Base-by-base conservation (phyloP, 495 filamentous ascomycete genomes). In the Viridothelium virens region DNA sequence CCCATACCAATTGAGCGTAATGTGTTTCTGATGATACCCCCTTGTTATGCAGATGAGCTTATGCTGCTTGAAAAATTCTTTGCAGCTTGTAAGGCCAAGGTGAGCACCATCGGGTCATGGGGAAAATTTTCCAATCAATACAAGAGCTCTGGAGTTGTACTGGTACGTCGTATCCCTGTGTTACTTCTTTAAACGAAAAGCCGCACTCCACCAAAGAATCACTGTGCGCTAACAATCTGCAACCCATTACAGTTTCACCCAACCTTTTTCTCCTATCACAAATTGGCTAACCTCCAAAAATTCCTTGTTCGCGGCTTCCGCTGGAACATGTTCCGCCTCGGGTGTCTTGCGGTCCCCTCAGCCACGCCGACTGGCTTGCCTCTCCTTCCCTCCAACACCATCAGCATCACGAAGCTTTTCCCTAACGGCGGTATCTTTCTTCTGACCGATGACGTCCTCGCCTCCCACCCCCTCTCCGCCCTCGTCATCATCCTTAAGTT, bases 371-470 rank as follows among this genome's bases (percentile, higher is more conserved):
- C 48, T 18, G 53, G 38, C 61, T 11, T 38, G 14, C 25, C 11
- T 1, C n/a, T 33, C n/a, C 14, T 37, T 14, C 56, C 38, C 11
- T 12, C 53, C 10, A 50, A 62, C 18, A 25, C 11, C 31, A 68
- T 63, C 46, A 33, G 18, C n/a, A 41, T 53, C 31, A 37, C 64
- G 16, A 66, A 63, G 33, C 50, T 70, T 16, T 72, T 72, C 46
- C 70, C 70, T 3, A 25, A 65, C 11, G 70, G 68, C 36, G 65
- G 38, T 12, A 62, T 69, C 16, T 62, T 62, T 11, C 63, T 72
- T 50, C 62, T 72, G 12, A 72, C 66, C 33, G 70, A 72, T 67
- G 66, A 68, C 31, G 61, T 70, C 39, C 66, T 72, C 33, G 50
- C 63, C 25, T 50, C 66, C n/a, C 63, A 70, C 34, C 68, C 70